Conservation (phyloP, 1,284 basidiomycete species). For the Rhodotorula sp. region DNA sequence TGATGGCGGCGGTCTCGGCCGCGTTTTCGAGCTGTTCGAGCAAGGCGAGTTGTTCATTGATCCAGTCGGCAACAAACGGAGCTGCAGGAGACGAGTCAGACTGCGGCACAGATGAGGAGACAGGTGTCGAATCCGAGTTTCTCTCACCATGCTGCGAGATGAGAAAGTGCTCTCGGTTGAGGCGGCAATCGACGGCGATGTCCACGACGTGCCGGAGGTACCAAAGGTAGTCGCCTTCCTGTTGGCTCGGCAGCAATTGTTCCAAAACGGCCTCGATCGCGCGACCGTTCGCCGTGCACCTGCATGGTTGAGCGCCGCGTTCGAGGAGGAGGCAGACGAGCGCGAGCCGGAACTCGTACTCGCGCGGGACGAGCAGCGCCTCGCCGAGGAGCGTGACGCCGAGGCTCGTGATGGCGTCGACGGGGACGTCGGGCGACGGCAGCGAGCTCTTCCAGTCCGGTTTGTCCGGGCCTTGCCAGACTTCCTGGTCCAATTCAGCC, state of each 20-base stretch:
- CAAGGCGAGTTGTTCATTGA: no score
- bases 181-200: not conserved
- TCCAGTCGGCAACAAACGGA: no score
- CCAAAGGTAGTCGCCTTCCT: not conserved
- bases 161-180: not conserved
- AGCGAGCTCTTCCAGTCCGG: not conserved
- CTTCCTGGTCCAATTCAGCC: not conserved
- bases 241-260: no score
- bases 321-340: not conserved
- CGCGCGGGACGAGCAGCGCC: not conserved
- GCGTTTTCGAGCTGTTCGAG: no score
- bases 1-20: no score
- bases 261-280: not conserved
- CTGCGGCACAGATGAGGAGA: not conserved
- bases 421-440: slow-evolving; percentile 1
- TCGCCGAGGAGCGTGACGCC: not conserved
- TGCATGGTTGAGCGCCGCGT: slow-evolving; percentile 5
- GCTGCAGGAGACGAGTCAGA: not conserved
- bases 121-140: no score
- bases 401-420: not conserved
- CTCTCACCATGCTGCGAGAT: not conserved
- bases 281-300: not conserved
- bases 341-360: not conserved
- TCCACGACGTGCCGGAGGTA: not conserved
- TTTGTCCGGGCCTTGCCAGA: not conserved